Conservation (phyloP, 768 basidiomycete species). For the Pholiota conissans region DNA sequence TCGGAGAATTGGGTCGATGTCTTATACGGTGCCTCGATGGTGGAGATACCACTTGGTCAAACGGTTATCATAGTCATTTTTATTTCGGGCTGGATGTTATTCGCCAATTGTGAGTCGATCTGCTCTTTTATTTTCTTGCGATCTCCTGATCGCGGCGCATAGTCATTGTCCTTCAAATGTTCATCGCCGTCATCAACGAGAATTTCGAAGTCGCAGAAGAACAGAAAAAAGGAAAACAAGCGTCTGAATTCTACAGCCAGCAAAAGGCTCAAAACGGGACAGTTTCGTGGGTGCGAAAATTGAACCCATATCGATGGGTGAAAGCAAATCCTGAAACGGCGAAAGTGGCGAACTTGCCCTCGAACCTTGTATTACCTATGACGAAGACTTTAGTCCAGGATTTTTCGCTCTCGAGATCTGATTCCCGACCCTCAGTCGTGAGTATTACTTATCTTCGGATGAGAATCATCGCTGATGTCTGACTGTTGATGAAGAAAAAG, state of each 20-base stretch:
- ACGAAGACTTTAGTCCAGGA: conserved; percentile 73
- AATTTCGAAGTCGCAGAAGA: conserved; percentile 94
- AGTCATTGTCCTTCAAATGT: conserved; percentile 95
- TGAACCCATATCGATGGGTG: conserved; percentile 90
- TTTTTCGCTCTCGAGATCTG: conserved; percentile 37
- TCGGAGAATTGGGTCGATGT: conserved; percentile 94
- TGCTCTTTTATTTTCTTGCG: conserved; percentile 4
- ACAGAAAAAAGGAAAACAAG: conserved; percentile 80
- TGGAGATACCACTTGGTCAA: conserved; percentile 69
- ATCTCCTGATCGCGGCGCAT: no score
- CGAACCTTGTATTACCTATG: conserved; percentile 76
- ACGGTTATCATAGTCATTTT: conserved; percentile 71
- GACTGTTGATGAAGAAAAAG: conserved; percentile 15
- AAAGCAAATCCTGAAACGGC: conserved; percentile 71
- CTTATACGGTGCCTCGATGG: conserved; percentile 58
- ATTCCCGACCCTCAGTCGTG: conserved; percentile 17
- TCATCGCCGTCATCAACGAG: conserved; percentile 96
- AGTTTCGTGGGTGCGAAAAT: conserved; percentile 64
- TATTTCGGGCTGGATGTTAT: conserved; percentile 82
- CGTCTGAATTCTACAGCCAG: conserved; percentile 63
- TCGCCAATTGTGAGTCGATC: conserved; percentile 77
- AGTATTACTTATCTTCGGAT: not conserved
- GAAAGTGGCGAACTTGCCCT: conserved; percentile 69
- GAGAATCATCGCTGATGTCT: not conserved
- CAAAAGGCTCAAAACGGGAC: conserved; percentile 52